These are phyloP conservation scores for Boletus edulis DNA, from an alignment of 768 basidiomycete species.

Conservation along the genomic window DNA sequence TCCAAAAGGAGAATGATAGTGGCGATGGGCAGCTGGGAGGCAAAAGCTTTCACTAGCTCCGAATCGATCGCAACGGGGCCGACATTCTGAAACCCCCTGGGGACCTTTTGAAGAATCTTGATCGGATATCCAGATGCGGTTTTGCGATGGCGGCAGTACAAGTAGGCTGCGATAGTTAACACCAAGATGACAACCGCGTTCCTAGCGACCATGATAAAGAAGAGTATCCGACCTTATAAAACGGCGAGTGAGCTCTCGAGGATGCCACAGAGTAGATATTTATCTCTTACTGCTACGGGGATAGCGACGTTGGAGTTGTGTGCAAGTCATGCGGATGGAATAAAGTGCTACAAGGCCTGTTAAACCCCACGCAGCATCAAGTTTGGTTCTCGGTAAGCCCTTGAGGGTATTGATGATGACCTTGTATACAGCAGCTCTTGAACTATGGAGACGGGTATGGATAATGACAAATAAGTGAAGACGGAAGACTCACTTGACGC, in stretches of 20 bases:
- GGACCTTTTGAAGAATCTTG: constrained; percentile 80
- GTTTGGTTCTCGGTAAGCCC: constrained; percentile 62
- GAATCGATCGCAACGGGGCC: constrained; percentile 44
- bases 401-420: constrained; percentile 95
- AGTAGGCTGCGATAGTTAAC: constrained; percentile 83
- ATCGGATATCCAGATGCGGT: constrained; percentile 70
- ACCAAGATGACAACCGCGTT: constrained; percentile 88
- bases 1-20: constrained; percentile 90
- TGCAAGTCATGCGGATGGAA: constrained; percentile 59
- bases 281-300: constrained; percentile 56
- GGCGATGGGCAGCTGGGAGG: constrained; percentile 73
- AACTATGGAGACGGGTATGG: constrained; percentile 44
- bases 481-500: constrained; percentile 63
- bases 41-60: constrained; percentile 63
- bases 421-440: constrained; percentile 76
- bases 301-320: constrained; percentile 49
- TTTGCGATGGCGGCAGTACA: constrained; percentile 69
- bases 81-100: constrained; percentile 73
- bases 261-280: neutral
- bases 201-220: constrained; percentile 74
- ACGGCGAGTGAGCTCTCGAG: neutral
- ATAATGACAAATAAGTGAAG: neutral
- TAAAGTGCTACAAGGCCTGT: constrained; percentile 72
- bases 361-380: constrained; percentile 92
- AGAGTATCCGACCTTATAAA: constrained; percentile 59